A percentile compares a stretch with the other conserved stretches of the same genome.
These are phyloP conservation scores for Thymus mandschuricus DNA, from an alignment of 257 asterid species.

Conservation along the genomic window DNA sequence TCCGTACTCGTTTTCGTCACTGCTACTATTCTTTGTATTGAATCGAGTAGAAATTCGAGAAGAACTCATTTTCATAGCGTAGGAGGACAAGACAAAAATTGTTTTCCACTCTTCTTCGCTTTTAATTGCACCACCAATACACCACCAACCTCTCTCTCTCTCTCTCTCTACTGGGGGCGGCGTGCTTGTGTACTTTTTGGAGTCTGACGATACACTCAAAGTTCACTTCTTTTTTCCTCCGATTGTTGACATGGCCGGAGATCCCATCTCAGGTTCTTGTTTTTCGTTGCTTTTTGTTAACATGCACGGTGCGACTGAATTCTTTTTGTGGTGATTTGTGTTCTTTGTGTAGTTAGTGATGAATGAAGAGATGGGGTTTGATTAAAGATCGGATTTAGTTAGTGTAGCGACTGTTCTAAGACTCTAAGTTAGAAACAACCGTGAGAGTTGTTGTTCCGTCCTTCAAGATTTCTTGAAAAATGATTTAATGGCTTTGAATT, in stretches of 20 bases:
- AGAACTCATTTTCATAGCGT: conserved; percentile 1
- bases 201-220: conserved; percentile 29
- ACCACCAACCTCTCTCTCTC: conserved; percentile 1
- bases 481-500: conserved; percentile 18
- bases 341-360: neutral
- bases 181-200: neutral
- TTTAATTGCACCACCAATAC: conserved; percentile 28
- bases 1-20: no score
- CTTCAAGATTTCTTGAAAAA: conserved; percentile 5
- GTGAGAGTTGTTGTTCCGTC: neutral
- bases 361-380: conserved; percentile 27
- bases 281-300: neutral
- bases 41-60: neutral
- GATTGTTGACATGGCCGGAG: conserved; percentile 49
- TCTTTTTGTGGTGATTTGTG: conserved; percentile 21
- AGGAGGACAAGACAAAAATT: neutral
- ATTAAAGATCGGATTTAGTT: conserved; percentile 31
- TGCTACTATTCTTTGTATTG: conserved; percentile 13
- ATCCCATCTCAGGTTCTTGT: conserved; percentile 61
- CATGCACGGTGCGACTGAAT: conserved; percentile 12
- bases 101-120: neutral
- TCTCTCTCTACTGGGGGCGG: neutral
- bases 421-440: neutral
- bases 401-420: conserved; percentile 2
- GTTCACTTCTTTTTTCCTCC: conserved; percentile 17